Evolutionary conservation across 1,139 yeast species (phyloP), one percentile per base, ranked within the genome.

Genomic region (Williopsis jadinii): DNA sequence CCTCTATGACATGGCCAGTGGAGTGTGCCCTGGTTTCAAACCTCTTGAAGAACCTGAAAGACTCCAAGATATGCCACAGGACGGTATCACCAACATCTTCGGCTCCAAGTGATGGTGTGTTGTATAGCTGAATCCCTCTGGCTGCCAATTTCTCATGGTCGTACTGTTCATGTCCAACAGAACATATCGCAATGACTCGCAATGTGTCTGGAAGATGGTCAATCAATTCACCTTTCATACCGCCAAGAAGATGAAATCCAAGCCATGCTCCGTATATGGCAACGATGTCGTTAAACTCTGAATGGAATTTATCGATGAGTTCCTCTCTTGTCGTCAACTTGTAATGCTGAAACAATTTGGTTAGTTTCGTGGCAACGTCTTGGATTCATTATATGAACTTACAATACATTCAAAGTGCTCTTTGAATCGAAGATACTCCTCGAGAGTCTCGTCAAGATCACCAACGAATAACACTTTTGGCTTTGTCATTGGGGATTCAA

Each of bases 51-150:
- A 70, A 71, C 48, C 95, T 68, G 60, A 81, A 83, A 11, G 83
- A 73, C 34, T 77, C 73, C 46, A 86, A 61, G 0, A 86, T 64
- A 53, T 81, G 77, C 66, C 76, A 81, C 46, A 85, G 62, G 0
- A 80, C 94, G 45, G 82, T 68, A 51, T 87, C 95, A 1, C 95
- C 94, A n/a, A 86, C 95, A 11, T 86, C 84, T 37, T 68, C 75
- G 5, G 83, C 75, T 0, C 84, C 76, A 28, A 68, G 59, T 3
- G 81, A 70, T 0, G 85, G 85, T 5, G 79, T 78, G 57, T 84
- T 79, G 47, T 81, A 75, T 44, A 84, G 63, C 11, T 64, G 55
- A 35, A 83, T 71, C 3, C 71, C 72, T 36, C 61, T 62, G 11
- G 57, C 54, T 24, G 58, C 51, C 19, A 73, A 48, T 3, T 58